phyloP scores from a whole-genome alignment of 2,329 filamentous ascomycete species.

The Penicillium glabrum region DNA sequence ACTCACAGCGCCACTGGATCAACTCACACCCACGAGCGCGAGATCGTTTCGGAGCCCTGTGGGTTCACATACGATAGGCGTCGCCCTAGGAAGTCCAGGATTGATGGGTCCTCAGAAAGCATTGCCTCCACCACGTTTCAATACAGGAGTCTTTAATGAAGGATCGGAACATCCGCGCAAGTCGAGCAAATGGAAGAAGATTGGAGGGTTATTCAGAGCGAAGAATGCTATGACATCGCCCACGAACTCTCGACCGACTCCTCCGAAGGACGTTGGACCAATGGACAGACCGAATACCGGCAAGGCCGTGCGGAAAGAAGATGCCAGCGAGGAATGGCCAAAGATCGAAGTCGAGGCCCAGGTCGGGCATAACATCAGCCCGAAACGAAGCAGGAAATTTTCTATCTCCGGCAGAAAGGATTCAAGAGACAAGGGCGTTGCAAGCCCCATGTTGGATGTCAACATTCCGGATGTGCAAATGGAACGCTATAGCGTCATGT shows the following conservation, averaged over 20 bases:
- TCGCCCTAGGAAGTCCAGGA: conserved; percentile 71
- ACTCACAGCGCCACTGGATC: conserved; percentile 27
- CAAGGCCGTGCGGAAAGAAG: background rate
- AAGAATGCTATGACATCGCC: conserved; percentile 30
- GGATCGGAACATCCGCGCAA: conserved; percentile 25
- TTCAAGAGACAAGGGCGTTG: conserved; percentile 10
- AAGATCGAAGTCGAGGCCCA: conserved; percentile 12
- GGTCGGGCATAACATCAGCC: background rate
- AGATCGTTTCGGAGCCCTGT: conserved; percentile 24
- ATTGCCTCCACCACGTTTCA: conserved; percentile 18
- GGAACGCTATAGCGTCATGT: conserved; percentile 95
- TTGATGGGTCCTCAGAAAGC: conserved; percentile 22
- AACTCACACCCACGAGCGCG: conserved; percentile 17
- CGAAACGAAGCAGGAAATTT: conserved; percentile 10
- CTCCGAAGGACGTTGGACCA: background rate
- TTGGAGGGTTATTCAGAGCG: conserved; percentile 45
- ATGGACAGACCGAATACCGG: background rate
- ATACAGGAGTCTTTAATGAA: conserved; percentile 10
- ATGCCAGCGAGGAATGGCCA: conserved; percentile 21
- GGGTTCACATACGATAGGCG: conserved; percentile 61
- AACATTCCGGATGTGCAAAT: conserved; percentile 78
- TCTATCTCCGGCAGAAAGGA: conserved; percentile 9
- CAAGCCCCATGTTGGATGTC: conserved; percentile 61
- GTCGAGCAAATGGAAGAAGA: conserved; percentile 48
- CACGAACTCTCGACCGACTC: background rate